A percentile compares a stretch with the other conserved stretches of the same genome.
Evolutionary conservation across 768 basidiomycete species (phyloP).

Genomic region (Russula griseocarnosa): DNA sequence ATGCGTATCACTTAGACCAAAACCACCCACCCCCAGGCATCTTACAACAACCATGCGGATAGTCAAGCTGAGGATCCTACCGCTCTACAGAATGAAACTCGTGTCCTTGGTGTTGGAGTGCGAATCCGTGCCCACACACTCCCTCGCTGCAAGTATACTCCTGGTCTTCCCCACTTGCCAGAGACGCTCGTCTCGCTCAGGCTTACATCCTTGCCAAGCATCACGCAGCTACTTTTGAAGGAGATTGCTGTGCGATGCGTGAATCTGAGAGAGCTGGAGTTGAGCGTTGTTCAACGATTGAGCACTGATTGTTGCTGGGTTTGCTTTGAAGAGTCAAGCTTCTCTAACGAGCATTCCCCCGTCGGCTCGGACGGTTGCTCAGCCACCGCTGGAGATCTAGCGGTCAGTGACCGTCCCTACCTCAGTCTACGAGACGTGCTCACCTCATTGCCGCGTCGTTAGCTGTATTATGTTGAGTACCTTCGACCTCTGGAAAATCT

Average conservation of each 20-base stretch:
- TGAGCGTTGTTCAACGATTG: conserved; percentile 59
- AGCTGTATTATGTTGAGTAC: conserved; percentile 45
- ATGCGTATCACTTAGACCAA: conserved; percentile 21
- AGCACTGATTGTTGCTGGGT: conserved; percentile 56
- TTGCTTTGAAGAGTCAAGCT: conserved; percentile 61
- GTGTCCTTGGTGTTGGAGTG: conserved; percentile 27
- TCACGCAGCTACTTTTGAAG: conserved; percentile 48
- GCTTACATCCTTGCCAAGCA: conserved; percentile 53
- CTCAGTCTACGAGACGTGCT: background rate
- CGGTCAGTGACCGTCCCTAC: conserved; percentile 42
- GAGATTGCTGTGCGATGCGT: conserved; percentile 48
- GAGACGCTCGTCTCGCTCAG: conserved; percentile 45
- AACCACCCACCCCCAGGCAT: conserved; percentile 5
- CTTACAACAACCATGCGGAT: conserved; percentile 26
- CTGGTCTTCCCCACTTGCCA: conserved; percentile 31
- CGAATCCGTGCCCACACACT: conserved; percentile 20
- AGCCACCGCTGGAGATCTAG: conserved; percentile 41
- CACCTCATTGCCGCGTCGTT: conserved; percentile 1
- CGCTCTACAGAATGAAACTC: conserved; percentile 16
- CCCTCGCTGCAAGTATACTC: conserved; percentile 22
- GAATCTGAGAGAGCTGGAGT: conserved; percentile 44
- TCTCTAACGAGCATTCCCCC: conserved; percentile 56
- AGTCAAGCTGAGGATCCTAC: conserved; percentile 15
- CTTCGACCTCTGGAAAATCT: conserved; percentile 47
- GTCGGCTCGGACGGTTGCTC: conserved; percentile 47